Evolutionary conservation across 495 filamentous ascomycete species (phyloP), one percentile per base, ranked within the genome.

Genomic region (Copromyces sp.): DNA sequence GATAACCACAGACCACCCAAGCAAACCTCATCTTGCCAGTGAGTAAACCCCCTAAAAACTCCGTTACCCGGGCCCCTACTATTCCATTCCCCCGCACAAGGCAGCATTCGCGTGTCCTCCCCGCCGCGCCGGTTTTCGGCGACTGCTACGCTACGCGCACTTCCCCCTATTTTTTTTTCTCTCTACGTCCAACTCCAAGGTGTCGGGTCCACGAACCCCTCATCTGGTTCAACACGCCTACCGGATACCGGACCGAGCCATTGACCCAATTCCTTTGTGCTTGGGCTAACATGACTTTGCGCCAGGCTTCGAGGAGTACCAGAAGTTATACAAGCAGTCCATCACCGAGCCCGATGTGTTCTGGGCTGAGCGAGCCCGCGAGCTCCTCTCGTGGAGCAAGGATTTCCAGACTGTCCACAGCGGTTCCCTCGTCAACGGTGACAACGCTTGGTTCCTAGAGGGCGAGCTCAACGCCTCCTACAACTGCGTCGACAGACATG

Each of bases 401-500:
- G 94, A 97, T 80, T 99, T 98, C 82, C 85, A 97, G 79, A 99
- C 95, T 17, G 95, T 97, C 20, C 90, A 89, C 78, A 86, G 84
- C 75, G 95, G 95, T 68, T 90, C 89, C 16, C 88, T 99, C 69
- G 83, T 81, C 72, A 86, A 92, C 75, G 95, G 95, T 74, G 94
- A 99, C 85, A 90, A 86, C 76, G 90, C 93, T 71, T 99, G 96
- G 96, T 99, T 99, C 81, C 82, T 93, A 69, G 95, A 97, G 83
- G 95, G 95, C 72, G 88, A 90, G 73, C 86, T 99, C 76, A 98
- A 98, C 77, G 96, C 95, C 65, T 94, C 92, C 35, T 99, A 93
- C 88, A 99, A 99, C 86, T 96, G 93, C 80, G 92, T 99, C 71
- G 95, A 99, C 78, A 92, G 95, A 74, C 95, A 98, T 82, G 95